These are phyloP conservation scores for Peziza echinospora DNA, from an alignment of 495 filamentous ascomycete species.

Conservation along the genomic window DNA sequence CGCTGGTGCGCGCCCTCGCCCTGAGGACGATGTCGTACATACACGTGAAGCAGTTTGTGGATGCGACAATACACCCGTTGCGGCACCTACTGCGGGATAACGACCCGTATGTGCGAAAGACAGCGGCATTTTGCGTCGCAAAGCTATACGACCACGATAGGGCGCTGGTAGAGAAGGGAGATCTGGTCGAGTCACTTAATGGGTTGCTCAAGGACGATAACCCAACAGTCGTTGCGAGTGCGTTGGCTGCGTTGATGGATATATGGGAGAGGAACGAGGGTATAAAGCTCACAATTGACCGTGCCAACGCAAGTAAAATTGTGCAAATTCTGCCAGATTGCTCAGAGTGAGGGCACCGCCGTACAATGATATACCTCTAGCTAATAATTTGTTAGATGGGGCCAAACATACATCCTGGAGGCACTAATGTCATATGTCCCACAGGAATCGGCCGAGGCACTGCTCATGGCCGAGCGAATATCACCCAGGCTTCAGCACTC, in stretches of 20 bases:
- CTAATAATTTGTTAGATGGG: conserved; percentile 45
- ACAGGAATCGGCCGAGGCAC: conserved; percentile 68
- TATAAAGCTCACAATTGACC: conserved; percentile 96
- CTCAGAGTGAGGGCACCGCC: conserved; percentile 57
- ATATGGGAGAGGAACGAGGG: conserved; percentile 96
- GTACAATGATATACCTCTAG: conserved; percentile 17
- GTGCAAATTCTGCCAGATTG: conserved; percentile 91
- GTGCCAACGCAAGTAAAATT: conserved; percentile 89
- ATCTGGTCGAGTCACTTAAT: conserved; percentile 77
- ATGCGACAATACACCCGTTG: conserved; percentile 65
- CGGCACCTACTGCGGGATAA: conserved; percentile 65
- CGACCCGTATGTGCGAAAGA: conserved; percentile 96
- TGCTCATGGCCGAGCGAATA: conserved; percentile 79
- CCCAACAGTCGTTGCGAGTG: conserved; percentile 88
- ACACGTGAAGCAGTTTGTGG: conserved; percentile 89
- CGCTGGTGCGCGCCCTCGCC: conserved; percentile 77
- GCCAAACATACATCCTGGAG: conserved; percentile 95
- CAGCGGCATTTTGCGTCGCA: conserved; percentile 84
- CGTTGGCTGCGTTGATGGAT: conserved; percentile 79
- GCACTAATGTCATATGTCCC: conserved; percentile 96
- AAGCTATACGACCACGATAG: conserved; percentile 96
- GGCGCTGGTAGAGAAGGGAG: conserved; percentile 49
- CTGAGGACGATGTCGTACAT: conserved; percentile 93
- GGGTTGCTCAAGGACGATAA: conserved; percentile 82
- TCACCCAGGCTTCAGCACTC: conserved; percentile 83